Evolutionary conservation across 306 rosid species (phyloP).

Genomic region (Citrullus mucosospermus): DNA sequence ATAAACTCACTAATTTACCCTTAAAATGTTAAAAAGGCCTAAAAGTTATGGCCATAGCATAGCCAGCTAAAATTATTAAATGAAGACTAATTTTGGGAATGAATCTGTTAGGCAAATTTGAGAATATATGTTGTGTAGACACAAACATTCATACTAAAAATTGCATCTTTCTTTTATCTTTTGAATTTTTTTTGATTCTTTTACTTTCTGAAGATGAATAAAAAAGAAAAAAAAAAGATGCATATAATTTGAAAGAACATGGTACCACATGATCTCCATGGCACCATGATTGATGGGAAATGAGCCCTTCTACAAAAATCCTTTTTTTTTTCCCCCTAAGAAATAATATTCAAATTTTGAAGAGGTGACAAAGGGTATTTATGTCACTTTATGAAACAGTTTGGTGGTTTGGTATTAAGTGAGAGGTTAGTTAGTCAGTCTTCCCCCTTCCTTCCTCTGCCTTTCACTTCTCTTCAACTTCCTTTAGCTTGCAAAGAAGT

Average conservation of each 20-base stretch:
- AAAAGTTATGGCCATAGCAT: background rate
- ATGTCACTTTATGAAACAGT: background rate
- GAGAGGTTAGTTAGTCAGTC: conserved; percentile 6
- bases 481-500: background rate
- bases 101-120: background rate
- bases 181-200: background rate
- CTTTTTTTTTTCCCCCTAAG: no score
- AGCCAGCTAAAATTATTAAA: background rate
- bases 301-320: background rate
- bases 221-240: background rate
- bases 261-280: conserved; percentile 10
- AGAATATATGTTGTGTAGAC: background rate
- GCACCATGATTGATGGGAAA: conserved; percentile 10
- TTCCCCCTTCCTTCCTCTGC: background rate
- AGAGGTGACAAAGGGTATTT: conserved; percentile 1
- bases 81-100: background rate
- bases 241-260: conserved; percentile 6
- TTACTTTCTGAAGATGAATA: background rate
- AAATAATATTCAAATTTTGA: background rate
- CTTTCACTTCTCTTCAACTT: background rate
- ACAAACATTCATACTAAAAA: background rate
- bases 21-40: background rate
- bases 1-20: background rate
- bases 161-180: background rate
- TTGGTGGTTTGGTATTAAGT: conserved; percentile 11